Base-by-base conservation (phyloP, 257 asterid species). In the Leptodermis oblonga region DNA sequence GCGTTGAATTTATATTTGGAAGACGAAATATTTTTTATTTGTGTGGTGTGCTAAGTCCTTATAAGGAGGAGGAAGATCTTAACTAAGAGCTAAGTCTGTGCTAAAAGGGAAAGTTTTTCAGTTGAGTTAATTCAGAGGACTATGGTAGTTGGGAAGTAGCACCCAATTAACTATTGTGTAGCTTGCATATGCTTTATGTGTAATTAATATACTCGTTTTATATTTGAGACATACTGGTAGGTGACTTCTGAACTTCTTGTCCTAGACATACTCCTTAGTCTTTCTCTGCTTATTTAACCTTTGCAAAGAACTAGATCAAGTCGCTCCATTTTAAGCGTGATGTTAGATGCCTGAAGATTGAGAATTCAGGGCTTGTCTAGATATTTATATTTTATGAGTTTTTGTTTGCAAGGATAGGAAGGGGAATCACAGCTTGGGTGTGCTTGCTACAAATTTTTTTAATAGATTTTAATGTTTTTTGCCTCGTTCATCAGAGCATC, bases 401-500 rank as follows among this genome's bases (percentile, higher is more conserved):
- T 66, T 52, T 5, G 23, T 18, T 53, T 9, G 4, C 3, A 51
- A 43, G 54, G 23, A 8, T 34, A 28, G 22, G 15, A 61, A 61
- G 4, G 34, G 3, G 8, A 9, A 15, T 34, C 18, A 15, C 26
- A 61, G 58, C 56, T 41, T 58, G 34, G 25, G 13, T 36, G 4
- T 39, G 6, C 0, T 0, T 22, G 20, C 31, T 10, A 2, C 54
- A 69, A 30, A 30, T 2, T 45, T 14, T 25, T 26, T 31, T 13
- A 22, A n/a, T 43, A 26, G 15, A 28, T 42, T 58, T 56, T 43
- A 52, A 30, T 36, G 7, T 65, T 54, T 1, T 55, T 51, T 18
- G 1, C 25, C 42, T 61, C 76, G 62, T 61, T 62, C 73, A 48
- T 78, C 31, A 87, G 95, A 84, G 68, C 95, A 88, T 81, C 90